Conservation (phyloP, 257 asterid species). For the Capsicum pubescens region DNA sequence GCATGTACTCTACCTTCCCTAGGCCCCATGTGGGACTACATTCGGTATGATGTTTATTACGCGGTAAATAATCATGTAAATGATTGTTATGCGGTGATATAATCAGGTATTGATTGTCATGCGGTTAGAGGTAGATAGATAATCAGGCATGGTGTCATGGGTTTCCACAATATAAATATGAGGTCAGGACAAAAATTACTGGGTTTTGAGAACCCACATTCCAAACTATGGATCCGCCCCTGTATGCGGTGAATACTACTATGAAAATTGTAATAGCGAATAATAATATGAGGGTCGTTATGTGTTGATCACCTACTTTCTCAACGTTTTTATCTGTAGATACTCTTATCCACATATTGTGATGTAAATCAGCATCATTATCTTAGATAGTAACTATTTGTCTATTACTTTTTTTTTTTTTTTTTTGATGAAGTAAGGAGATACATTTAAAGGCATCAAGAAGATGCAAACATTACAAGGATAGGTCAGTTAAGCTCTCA, state of each 20-base stretch:
- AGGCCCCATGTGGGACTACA: too few species aligned
- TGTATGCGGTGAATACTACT: neutral
- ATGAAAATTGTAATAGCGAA: neutral
- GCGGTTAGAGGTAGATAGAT: neutral
- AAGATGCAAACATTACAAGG: neutral
- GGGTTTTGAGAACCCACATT: too few species aligned
- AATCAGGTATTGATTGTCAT: neutral
- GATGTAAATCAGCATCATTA: neutral
- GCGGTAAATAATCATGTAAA: neutral
- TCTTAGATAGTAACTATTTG: too few species aligned
- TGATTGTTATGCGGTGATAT: neutral
- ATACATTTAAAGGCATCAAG: neutral
- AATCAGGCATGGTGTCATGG: too few species aligned
- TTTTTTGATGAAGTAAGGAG: neutral
- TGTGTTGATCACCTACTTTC: neutral
- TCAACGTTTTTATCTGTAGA: neutral
- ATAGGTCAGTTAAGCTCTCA: neutral
- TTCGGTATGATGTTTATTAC: too few species aligned
- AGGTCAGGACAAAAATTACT: too few species aligned
- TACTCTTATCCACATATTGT: neutral
- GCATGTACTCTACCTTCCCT: too few species aligned
- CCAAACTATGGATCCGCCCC: too few species aligned
- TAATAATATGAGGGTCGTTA: neutral
- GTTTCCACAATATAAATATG: too few species aligned
- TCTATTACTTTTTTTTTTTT: neutral